Percentiles rank a stretch among this genome's conserved stretches.
phyloP scores from a whole-genome alignment of 2,329 filamentous ascomycete genomes.

The Lasiodiplodia theobromae region DNA sequence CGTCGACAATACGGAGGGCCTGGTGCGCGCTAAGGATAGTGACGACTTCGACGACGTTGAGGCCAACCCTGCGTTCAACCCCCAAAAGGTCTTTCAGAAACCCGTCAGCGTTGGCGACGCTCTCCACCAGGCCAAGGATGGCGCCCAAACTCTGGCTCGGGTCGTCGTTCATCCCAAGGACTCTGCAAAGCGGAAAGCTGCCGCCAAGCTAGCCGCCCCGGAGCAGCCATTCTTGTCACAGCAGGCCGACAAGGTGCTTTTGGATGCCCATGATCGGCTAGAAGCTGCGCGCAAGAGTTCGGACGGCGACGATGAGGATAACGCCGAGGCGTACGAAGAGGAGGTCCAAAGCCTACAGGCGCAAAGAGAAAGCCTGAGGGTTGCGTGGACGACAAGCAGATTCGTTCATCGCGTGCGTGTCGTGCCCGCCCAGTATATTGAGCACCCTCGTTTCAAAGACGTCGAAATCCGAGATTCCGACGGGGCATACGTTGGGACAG shows the following conservation, averaged over 20 bases:
- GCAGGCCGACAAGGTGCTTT: slow-evolving; percentile 42
- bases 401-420: slow-evolving; percentile 49
- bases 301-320: slow-evolving; percentile 21
- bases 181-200: slow-evolving; percentile 41
- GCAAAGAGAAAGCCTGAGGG: slow-evolving; percentile 45
- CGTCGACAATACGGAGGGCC: slow-evolving; percentile 27
- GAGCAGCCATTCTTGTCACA: slow-evolving; percentile 45
- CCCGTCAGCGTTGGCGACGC: slow-evolving; percentile 33
- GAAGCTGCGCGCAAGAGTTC: slow-evolving; percentile 15
- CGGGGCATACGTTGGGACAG: slow-evolving; percentile 36
- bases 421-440: slow-evolving; percentile 40
- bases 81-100: slow-evolving; percentile 35
- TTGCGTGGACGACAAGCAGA: slow-evolving; percentile 48
- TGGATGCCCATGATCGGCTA: slow-evolving; percentile 43
- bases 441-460: slow-evolving; percentile 38
- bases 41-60: slow-evolving; percentile 27
- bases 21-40: slow-evolving; percentile 12
- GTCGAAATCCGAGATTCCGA: slow-evolving; percentile 37
- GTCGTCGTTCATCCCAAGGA: slow-evolving; percentile 43
- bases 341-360: slow-evolving; percentile 42
- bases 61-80: slow-evolving; percentile 46
- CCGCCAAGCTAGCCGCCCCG: slow-evolving; percentile 42
- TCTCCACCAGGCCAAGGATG: slow-evolving; percentile 32
- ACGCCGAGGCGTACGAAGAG: slow-evolving; percentile 28
- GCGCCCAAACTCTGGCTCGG: slow-evolving; percentile 35